phyloP scores from a whole-genome alignment of 2,329 filamentous ascomycete genomes.

The Geosmithia putterillii region DNA sequence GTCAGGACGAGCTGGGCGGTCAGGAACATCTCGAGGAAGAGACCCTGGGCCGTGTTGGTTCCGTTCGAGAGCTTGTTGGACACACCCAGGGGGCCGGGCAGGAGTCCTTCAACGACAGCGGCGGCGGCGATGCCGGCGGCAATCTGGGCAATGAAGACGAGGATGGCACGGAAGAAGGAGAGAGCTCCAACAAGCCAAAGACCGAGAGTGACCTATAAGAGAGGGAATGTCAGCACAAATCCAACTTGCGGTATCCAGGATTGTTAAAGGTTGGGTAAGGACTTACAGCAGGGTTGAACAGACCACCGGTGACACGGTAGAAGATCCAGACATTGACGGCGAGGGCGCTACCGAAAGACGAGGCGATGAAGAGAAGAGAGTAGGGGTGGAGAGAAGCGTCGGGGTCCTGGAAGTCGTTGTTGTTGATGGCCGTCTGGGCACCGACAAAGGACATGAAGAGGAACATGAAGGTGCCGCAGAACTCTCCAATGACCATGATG shows the following conservation, averaged over 20 bases:
- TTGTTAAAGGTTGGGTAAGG: not conserved
- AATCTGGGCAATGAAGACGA: conserved; percentile 42
- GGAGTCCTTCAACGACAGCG: conserved; percentile 38
- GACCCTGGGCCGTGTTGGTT: conserved; percentile 36
- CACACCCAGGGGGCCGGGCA: conserved; percentile 38
- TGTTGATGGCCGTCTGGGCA: conserved; percentile 21
- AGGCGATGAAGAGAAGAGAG: conserved; percentile 34
- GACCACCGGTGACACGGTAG: conserved; percentile 38
- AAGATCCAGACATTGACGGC: conserved; percentile 45
- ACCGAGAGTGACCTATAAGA: conserved; percentile 37
- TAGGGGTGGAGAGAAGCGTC: conserved; percentile 15
- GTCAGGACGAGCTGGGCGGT: conserved; percentile 47
- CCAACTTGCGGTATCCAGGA: not conserved
- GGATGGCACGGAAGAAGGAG: conserved; percentile 33
- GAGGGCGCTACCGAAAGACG: conserved; percentile 36
- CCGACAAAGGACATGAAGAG: conserved; percentile 30
- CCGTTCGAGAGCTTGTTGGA: conserved; percentile 37
- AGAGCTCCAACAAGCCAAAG: conserved; percentile 47
- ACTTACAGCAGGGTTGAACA: conserved; percentile 38
- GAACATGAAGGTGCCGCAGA: conserved; percentile 41
- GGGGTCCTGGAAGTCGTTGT: conserved; percentile 13
- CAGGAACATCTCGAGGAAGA: conserved; percentile 53
- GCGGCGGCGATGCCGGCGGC: conserved; percentile 41
- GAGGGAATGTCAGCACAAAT: not conserved
- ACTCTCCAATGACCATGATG: conserved; percentile 33